Evolutionary conservation across 768 basidiomycete genomes (phyloP).

Genomic region (Pulveroboletus sp.): DNA sequence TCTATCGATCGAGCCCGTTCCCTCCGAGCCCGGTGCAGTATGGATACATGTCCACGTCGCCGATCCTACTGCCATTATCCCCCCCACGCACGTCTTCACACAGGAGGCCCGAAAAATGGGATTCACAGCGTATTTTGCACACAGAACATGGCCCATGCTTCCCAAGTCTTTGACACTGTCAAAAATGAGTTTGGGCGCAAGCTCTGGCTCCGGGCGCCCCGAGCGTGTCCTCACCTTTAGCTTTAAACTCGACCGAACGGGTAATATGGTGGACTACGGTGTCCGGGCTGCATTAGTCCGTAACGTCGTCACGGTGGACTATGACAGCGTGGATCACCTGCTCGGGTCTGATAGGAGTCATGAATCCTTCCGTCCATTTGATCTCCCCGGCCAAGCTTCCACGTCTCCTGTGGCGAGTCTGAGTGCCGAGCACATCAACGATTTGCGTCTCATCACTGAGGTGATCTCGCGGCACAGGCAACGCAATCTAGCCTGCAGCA

Average conservation of each 20-base stretch:
- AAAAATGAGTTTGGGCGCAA: slow-evolving; percentile 46
- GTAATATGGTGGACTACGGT: slow-evolving; percentile 64
- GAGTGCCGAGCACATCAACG: slow-evolving; percentile 19
- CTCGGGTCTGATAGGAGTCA: slow-evolving; percentile 31
- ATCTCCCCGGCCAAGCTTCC: not conserved
- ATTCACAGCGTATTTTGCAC: slow-evolving; percentile 59
- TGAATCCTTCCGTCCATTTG: slow-evolving; percentile 23
- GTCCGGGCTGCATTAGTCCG: slow-evolving; percentile 71
- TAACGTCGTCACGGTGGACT: slow-evolving; percentile 61
- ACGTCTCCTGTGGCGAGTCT: slow-evolving; percentile 5
- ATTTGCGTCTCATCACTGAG: slow-evolving; percentile 32
- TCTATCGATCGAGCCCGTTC: slow-evolving; percentile 71
- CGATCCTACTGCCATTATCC: slow-evolving; percentile 80
- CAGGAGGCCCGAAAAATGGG: slow-evolving; percentile 49
- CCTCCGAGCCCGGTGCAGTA: slow-evolving; percentile 48
- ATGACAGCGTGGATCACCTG: slow-evolving; percentile 59
- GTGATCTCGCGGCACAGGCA: slow-evolving; percentile 24
- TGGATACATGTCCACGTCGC: slow-evolving; percentile 95
- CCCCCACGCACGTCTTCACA: slow-evolving; percentile 62
- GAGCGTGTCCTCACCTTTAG: slow-evolving; percentile 81
- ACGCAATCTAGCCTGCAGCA: slow-evolving; percentile 17
- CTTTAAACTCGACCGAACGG: slow-evolving; percentile 53
- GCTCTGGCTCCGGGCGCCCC: slow-evolving; percentile 26
- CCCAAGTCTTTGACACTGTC: slow-evolving; percentile 52
- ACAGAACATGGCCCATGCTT: slow-evolving; percentile 69